phyloP scores from a whole-genome alignment of 805 yeast species.

The Clavispora vitiphila region DNA sequence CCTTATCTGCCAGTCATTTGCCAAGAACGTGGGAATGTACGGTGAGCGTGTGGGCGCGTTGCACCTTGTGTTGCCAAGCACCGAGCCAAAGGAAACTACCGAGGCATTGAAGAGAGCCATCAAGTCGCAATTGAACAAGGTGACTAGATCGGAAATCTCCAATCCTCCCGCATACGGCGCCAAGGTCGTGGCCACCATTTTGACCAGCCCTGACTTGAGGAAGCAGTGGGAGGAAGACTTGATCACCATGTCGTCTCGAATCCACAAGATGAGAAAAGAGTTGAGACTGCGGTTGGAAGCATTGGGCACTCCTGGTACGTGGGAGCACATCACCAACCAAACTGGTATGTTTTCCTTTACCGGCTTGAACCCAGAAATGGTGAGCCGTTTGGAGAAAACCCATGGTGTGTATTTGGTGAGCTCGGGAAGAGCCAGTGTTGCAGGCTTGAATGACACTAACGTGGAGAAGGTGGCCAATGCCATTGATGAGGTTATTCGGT shows the following conservation, averaged over 20 bases:
- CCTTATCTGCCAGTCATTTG: constrained; percentile 88
- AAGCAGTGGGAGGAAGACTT: constrained; percentile 82
- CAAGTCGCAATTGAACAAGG: constrained; percentile 66
- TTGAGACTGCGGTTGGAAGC: constrained; percentile 56
- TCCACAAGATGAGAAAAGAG: constrained; percentile 68
- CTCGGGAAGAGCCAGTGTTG: constrained; percentile 89
- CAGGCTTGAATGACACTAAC: constrained; percentile 81
- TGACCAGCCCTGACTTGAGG: constrained; percentile 62
- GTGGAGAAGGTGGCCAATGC: constrained; percentile 75
- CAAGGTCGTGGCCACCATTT: constrained; percentile 73
- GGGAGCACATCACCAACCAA: constrained; percentile 89
- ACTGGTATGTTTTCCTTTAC: constrained; percentile 97
- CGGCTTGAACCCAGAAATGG: constrained; percentile 76
- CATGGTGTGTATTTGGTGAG: constrained; percentile 79
- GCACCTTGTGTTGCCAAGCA: constrained; percentile 57
- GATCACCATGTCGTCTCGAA: constrained; percentile 81
- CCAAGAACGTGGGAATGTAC: constrained; percentile 94
- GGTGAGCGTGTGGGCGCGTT: constrained; percentile 97
- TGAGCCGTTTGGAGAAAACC: constrained; percentile 63
- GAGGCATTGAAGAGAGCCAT: constrained; percentile 26
- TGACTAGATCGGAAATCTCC: constrained; percentile 81
- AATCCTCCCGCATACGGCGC: constrained; percentile 97
- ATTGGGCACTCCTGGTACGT: constrained; percentile 76
- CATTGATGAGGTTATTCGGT: constrained; percentile 69
- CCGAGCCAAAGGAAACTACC: constrained; percentile 5